phyloP scores from a whole-genome alignment of 768 basidiomycete genomes.

The Naematelia encephala region DNA sequence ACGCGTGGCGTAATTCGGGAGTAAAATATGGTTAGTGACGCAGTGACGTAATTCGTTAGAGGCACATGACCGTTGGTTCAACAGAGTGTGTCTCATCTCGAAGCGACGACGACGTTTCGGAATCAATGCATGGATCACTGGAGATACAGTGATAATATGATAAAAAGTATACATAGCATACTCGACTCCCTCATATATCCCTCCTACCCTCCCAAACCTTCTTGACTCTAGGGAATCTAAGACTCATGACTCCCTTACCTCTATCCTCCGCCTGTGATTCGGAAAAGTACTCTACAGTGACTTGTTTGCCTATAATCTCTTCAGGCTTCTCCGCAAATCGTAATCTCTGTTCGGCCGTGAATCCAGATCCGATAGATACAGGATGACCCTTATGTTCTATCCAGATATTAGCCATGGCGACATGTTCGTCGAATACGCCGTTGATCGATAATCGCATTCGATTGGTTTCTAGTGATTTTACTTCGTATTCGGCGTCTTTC shows the following conservation, averaged over 20 bases:
- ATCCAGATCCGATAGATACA: slow-evolving; percentile 44
- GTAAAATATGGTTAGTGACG: no score
- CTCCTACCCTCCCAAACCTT: slow-evolving; percentile 42
- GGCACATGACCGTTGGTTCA: no score
- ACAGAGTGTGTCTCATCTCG: no score
- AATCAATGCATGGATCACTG: no score
- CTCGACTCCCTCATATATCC: slow-evolving; percentile 17
- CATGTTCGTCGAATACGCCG: slow-evolving; percentile 39
- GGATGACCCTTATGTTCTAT: slow-evolving; percentile 41
- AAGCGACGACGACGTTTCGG: no score
- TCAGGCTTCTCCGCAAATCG: slow-evolving; percentile 36
- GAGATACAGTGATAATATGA: no score
- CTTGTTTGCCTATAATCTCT: slow-evolving; percentile 42
- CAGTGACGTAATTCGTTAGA: no score
- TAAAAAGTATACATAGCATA: no score
- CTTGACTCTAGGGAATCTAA: slow-evolving; percentile 47
- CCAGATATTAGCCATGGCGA: slow-evolving; percentile 38
- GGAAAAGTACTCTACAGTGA: slow-evolving; percentile 48
- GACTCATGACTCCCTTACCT: slow-evolving; percentile 22
- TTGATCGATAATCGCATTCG: slow-evolving; percentile 39
- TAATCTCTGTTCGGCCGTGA: slow-evolving; percentile 43
- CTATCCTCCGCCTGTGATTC: slow-evolving; percentile 33
- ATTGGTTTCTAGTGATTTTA: slow-evolving; percentile 28
- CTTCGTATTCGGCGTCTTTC: slow-evolving; percentile 47
- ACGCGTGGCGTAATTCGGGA: no score